phyloP scores from a whole-genome alignment of 2,329 filamentous ascomycete genomes.

The Xylaria sp. region DNA sequence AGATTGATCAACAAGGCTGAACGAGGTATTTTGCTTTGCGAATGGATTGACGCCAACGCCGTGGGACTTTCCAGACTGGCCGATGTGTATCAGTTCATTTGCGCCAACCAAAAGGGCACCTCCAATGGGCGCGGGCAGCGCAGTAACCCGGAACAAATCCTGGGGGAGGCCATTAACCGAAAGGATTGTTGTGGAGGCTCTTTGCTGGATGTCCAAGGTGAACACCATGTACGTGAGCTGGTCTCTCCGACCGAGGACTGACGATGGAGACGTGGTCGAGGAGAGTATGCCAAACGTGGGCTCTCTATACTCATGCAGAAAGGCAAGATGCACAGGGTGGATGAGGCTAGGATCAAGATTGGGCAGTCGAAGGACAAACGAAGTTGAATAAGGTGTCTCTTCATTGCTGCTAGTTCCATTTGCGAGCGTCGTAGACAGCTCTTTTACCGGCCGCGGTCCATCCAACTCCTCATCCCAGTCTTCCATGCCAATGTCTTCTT shows the following conservation, averaged over 20 bases:
- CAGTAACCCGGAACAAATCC: conserved; percentile 80
- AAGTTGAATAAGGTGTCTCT: conserved; percentile 80
- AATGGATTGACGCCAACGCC: conserved; percentile 93
- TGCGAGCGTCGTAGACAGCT: conserved; percentile 44
- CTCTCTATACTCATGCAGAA: conserved; percentile 95
- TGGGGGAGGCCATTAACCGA: conserved; percentile 84
- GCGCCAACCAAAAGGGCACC: conserved; percentile 83
- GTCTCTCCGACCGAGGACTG: conserved; percentile 80
- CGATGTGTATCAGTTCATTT: conserved; percentile 93
- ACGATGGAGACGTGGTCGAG: conserved; percentile 72
- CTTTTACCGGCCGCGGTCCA: conserved; percentile 61
- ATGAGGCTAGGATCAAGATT: conserved; percentile 85
- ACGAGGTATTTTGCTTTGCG: conserved; percentile 79
- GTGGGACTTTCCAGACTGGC: conserved; percentile 92
- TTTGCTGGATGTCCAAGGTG: conserved; percentile 90
- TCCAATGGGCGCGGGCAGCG: conserved; percentile 83
- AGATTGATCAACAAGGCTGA: conserved; percentile 84
- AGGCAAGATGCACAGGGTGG: conserved; percentile 88
- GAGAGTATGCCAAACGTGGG: conserved; percentile 95
- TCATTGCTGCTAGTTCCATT: conserved; percentile 53
- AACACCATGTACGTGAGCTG: conserved; percentile 91
- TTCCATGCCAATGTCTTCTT: conserved; percentile 88
- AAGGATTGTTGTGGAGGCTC: conserved; percentile 88
- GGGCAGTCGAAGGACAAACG: conserved; percentile 90
- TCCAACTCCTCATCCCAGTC: conserved; percentile 86